Conservation (phyloP, 768 basidiomycete species). For the Phanerochaete sordida region DNA sequence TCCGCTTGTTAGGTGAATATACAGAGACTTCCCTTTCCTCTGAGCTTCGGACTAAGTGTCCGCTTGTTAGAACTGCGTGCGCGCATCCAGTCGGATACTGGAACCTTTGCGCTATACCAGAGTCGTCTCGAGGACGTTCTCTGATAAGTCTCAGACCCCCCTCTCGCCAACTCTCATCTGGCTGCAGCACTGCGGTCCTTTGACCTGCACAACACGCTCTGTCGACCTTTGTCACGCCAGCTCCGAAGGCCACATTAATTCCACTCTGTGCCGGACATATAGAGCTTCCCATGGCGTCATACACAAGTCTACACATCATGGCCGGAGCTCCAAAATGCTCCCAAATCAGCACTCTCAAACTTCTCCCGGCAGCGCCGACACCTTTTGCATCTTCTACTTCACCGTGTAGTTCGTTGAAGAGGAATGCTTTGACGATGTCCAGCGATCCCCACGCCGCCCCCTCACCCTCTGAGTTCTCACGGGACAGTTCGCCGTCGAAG, state of each 20-base stretch:
- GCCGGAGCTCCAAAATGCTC: not conserved
- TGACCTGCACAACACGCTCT: not conserved
- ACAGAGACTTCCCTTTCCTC: too few relatives aligned
- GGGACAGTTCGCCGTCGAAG: not conserved
- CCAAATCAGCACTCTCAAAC: not conserved
- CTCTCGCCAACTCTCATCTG: not conserved
- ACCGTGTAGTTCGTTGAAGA: not conserved
- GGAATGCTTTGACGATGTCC: conserved; percentile 1
- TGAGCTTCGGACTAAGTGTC: too few relatives aligned
- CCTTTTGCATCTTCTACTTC: not conserved
- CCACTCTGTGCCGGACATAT: not conserved
- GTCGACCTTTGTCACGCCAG: not conserved
- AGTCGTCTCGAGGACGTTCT: too few relatives aligned
- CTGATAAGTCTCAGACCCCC: too few relatives aligned
- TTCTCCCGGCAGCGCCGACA: not conserved
- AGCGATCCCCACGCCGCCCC: not conserved
- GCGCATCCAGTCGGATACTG: too few relatives aligned
- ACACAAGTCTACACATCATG: not conserved
- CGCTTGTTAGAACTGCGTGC: too few relatives aligned
- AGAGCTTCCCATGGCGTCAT: not conserved
- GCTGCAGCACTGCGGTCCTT: not conserved
- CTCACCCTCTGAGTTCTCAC: not conserved
- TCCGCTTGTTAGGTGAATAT: too few relatives aligned
- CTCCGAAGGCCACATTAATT: not conserved
- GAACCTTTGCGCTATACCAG: too few relatives aligned